phyloP scores from a whole-genome alignment of 176 grass and related monocot species.

The Aegilops bicornis region DNA sequence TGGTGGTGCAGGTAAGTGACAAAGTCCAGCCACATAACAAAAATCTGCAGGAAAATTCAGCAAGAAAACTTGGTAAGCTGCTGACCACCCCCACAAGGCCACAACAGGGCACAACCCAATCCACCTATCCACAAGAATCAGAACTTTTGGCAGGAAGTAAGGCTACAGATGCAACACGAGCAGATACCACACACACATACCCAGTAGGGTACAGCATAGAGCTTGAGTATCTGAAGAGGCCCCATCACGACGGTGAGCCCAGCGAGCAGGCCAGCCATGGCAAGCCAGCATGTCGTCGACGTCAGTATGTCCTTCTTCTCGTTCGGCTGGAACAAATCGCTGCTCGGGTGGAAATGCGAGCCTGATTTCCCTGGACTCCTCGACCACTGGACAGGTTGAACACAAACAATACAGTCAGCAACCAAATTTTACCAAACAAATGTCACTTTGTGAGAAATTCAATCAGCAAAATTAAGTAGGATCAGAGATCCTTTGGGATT shows the following conservation, averaged over 20 bases:
- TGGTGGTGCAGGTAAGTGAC: slow-evolving; percentile 83
- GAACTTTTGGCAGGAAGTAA: not conserved
- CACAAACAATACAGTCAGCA: not conserved
- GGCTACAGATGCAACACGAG: not conserved
- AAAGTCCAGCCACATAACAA: slow-evolving; percentile 77
- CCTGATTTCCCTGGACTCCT: slow-evolving; percentile 68
- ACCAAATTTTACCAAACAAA: not conserved
- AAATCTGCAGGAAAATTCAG: slow-evolving; percentile 45
- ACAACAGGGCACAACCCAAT: slow-evolving; percentile 10
- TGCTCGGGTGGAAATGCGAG: slow-evolving; percentile 60
- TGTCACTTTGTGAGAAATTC: not conserved
- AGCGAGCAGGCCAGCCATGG: slow-evolving; percentile 52
- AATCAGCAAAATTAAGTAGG: not conserved
- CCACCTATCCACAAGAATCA: slow-evolving; percentile 10
- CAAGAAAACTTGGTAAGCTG: not conserved
- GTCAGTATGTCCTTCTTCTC: slow-evolving; percentile 64
- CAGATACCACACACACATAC: slow-evolving; percentile 13
- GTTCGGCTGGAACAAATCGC: slow-evolving; percentile 57
- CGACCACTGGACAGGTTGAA: slow-evolving; percentile 42
- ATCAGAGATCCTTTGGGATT: not conserved
- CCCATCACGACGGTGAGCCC: slow-evolving; percentile 51
- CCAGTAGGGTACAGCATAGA: slow-evolving; percentile 63
- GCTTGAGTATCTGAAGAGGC: slow-evolving; percentile 55
- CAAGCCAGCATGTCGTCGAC: slow-evolving; percentile 57
- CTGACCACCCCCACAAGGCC: not conserved